Evolutionary conservation across 805 yeast species (phyloP).

Genomic region (Cyberlindnera maritima): DNA sequence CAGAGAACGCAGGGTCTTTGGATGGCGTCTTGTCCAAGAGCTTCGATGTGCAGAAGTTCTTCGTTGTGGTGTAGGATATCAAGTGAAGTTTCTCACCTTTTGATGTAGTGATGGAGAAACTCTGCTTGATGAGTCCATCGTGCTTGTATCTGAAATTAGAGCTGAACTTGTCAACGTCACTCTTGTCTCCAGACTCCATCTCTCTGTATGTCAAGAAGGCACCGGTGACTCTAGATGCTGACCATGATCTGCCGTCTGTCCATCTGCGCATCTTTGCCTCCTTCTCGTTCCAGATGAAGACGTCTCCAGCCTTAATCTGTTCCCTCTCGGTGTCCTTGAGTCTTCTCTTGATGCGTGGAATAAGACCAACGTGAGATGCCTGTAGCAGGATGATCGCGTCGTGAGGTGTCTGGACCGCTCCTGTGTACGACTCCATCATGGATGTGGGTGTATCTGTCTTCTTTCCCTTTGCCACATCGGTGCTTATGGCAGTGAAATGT

Average conservation of each 20-base stretch:
- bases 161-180: conserved; percentile 1
- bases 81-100: conserved; percentile 56
- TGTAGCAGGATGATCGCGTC: conserved; percentile 68
- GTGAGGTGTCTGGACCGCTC: conserved; percentile 50
- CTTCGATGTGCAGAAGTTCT: conserved; percentile 29
- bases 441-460: background rate
- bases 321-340: conserved; percentile 50
- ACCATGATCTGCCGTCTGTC: conserved; percentile 78
- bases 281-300: conserved; percentile 70
- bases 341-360: conserved; percentile 59
- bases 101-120: conserved; percentile 54
- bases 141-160: conserved; percentile 36
- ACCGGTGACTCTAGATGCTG: conserved; percentile 67
- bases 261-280: conserved; percentile 72
- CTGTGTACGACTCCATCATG: conserved; percentile 58
- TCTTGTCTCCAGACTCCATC: conserved; percentile 36
- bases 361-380: conserved; percentile 54
- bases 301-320: conserved; percentile 53
- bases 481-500: background rate
- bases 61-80: conserved; percentile 49
- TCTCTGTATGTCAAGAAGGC: conserved; percentile 62
- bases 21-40: conserved; percentile 38
- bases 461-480: background rate
- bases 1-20: conserved; percentile 34
- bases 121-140: conserved; percentile 62